Evolutionary conservation across 768 basidiomycete species (phyloP), one percentile per base, ranked within the genome.

Genomic region (Dentipellis sp.): DNA sequence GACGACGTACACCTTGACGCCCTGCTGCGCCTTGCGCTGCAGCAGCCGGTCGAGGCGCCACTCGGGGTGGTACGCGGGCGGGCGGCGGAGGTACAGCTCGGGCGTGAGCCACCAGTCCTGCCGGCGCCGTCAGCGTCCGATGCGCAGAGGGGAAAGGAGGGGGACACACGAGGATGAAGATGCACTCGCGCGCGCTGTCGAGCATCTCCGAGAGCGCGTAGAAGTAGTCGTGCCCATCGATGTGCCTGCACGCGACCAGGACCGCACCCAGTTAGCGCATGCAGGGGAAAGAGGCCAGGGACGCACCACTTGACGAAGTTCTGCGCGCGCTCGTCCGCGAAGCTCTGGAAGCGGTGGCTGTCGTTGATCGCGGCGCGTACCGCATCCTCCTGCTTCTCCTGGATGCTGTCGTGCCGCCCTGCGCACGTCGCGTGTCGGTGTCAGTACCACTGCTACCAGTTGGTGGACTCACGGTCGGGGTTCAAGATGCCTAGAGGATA

Each of bases 141-240:
- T 39, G 16, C 48, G 10, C n/a, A 1, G 19, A 2, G 19, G 54
- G 14, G 16, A 17, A 23, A 35, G 47, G 37, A 10, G 9, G 51
- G 7, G 6, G 38, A 62, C 76, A 6, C 55, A 86, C 94, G 60
- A 89, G 63, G 60, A 98, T 97, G 69, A 91, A 94, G 65, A 98
- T 97, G 34, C 71, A 81, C 65, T 95, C 88, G 56, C 78, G 78
- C 2, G 91, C 90, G 36, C 73, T 79, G 49, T 89, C 88, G n/a
- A 97, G 76, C 70, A 94, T 76, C 71, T 95, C 92, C 1, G 91
- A 91, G 37, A 97, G 67, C 0, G 95, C 94, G 80, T 88, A 97
- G 79, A 97, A 89, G 68, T 95, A 98, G 71, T 98, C 94, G 56
- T 97, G 91, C 0, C 95, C 95, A 63, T 95, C 94, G 49, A 95